Percentiles rank a stretch among this genome's conserved stretches.
These are phyloP conservation scores for Ophiostoma piceae DNA, from an alignment of 2,329 filamentous ascomycete species.

Conservation along the genomic window DNA sequence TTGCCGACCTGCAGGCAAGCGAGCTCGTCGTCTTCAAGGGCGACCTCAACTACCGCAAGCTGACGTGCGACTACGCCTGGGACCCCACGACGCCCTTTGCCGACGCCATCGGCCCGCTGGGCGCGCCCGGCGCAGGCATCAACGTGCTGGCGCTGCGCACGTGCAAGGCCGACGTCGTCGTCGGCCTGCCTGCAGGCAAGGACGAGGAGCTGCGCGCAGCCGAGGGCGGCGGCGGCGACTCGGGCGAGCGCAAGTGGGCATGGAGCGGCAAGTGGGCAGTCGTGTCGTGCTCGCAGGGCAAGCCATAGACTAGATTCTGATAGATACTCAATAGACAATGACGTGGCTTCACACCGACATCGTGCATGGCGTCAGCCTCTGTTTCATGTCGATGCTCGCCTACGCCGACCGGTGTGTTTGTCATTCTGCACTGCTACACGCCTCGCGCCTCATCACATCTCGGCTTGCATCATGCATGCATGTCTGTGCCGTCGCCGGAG, in stretches of 20 bases:
- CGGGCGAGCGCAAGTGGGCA: constrained; percentile 75
- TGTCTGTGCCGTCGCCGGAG: not conserved
- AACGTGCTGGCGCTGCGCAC: constrained; percentile 84
- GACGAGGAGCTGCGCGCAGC: constrained; percentile 71
- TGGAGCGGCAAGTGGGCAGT: constrained; percentile 97
- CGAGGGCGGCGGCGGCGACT: constrained; percentile 66
- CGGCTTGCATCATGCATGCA: not conserved
- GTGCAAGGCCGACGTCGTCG: constrained; percentile 94
- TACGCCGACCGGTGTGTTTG: not conserved
- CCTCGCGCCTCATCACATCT: not conserved
- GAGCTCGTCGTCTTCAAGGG: constrained; percentile 96
- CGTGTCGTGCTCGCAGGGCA: constrained; percentile 71
- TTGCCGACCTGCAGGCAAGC: constrained; percentile 71
- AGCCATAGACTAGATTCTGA: not conserved
- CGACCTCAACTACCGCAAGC: constrained; percentile 91
- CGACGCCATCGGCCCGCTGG: constrained; percentile 79
- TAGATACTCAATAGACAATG: not conserved
- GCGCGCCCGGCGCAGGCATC: constrained; percentile 69
- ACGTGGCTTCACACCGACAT: not conserved
- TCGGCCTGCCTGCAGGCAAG: constrained; percentile 70
- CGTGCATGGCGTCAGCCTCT: not conserved
- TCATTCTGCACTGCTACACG: not conserved
- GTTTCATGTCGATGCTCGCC: not conserved
- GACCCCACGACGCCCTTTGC: constrained; percentile 80
- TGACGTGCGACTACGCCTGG: constrained; percentile 79